Base-by-base conservation (phyloP, 2,329 filamentous ascomycete genomes). In the Sporothrix phasma region DNA sequence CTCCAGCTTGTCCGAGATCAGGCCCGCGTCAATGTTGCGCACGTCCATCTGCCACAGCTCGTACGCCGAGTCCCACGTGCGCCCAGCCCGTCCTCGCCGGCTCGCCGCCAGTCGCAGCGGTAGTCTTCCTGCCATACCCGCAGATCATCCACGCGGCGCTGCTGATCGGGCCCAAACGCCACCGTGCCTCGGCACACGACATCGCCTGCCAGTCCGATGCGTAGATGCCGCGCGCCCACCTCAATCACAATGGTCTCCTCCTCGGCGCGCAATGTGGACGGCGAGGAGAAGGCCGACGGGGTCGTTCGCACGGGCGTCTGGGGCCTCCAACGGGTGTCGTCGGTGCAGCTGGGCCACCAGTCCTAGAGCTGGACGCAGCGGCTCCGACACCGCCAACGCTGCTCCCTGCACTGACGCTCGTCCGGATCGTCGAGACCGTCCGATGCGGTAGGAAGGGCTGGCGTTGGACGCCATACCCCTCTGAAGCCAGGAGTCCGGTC, bases 1-100 rank as follows among this genome's bases (percentile, higher is more conserved):
- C 74, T 97, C 94, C 62, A 99, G 81, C 75, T 89, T 93, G 73
- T 97, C 93, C 67, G 88, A 86, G 0, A 97, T 84, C 54, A 97
- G 76, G 0, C 87, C 90, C 65, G 96, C 73, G 71, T 97, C 90
- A 13, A 89, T 73, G 10, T 84, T 79, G 62, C 86, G 82, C 66
- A 96, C 70, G 72, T 97, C 90, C 69, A 85, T 82, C 64, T 82
- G 82, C 87, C 92, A 99, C 46, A 97, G 79, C 77, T 97, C 86
- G 69, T 84, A 77, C 10, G 86, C 82, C 29, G 79, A 75, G 6
- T 84, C 83, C 87, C 88, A 92, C 76, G 78, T n/a, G 74, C 72
- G 43, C 76, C 73, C 63, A 6, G 37, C 46, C 59, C 65, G 31
- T 66, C 65, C 22, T 61, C 54, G 19, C 65, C 66, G 8, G 59